phyloP scores from a whole-genome alignment of 345 rosid genomes.

The Corchorus capsularis region DNA sequence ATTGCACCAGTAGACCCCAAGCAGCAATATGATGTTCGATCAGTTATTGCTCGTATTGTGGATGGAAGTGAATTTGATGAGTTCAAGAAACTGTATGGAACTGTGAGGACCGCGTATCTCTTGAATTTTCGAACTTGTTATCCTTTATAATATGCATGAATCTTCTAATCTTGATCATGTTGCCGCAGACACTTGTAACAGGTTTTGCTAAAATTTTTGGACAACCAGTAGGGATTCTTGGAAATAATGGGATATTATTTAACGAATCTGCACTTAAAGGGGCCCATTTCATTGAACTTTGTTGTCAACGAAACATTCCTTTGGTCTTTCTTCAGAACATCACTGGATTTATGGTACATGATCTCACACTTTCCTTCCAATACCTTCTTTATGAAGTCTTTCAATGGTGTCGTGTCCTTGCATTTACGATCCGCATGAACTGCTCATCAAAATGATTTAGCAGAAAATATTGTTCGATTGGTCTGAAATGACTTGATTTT shows the following conservation, averaged over 20 bases:
- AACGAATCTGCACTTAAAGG: conserved; percentile 97
- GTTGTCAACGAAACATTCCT: conserved; percentile 87
- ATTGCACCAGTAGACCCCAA: conserved; percentile 93
- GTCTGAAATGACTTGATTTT: conserved; percentile 1
- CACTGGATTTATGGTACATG: conserved; percentile 89
- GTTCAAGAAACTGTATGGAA: conserved; percentile 95
- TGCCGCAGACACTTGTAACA: conserved; percentile 83
- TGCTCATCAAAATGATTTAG: conserved; percentile 1
- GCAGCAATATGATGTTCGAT: conserved; percentile 87
- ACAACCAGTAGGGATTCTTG: conserved; percentile 86
- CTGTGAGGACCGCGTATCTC: conserved; percentile 59
- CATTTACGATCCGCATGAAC: not conserved
- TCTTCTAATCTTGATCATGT: conserved; percentile 20
- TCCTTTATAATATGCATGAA: not conserved
- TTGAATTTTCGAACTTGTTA: not conserved
- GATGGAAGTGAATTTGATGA: conserved; percentile 98
- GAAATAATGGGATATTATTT: conserved; percentile 91
- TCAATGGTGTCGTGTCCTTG: not conserved
- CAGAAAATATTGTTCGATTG: not conserved
- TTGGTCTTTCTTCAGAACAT: conserved; percentile 91
- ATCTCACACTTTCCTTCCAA: conserved; percentile 5
- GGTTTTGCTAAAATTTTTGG: conserved; percentile 86
- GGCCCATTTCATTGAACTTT: conserved; percentile 89
- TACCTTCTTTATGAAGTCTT: conserved; percentile 7
- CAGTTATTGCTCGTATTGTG: conserved; percentile 85